Conservation (phyloP, 805 yeast species). For the Peterozyma toletana region DNA sequence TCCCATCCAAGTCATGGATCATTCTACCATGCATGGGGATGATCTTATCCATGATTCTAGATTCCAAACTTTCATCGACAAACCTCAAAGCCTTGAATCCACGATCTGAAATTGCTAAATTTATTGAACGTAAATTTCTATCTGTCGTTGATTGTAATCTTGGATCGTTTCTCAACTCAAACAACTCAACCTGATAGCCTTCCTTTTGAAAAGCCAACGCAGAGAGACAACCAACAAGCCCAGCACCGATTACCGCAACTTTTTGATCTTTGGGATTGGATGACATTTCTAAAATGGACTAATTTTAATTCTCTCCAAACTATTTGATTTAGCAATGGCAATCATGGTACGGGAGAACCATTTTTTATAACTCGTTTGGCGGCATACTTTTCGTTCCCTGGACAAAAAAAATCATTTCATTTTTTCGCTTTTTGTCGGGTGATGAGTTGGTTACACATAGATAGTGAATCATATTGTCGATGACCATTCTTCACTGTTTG, state of each 20-base stretch:
- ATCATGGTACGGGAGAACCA: not conserved
- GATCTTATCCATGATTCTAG: conserved; percentile 46
- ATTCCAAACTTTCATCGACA: conserved; percentile 54
- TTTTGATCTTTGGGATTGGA: conserved; percentile 12
- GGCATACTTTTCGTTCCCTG: no score
- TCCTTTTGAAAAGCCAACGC: conserved; percentile 72
- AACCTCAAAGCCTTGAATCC: conserved; percentile 66
- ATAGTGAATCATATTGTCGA: no score
- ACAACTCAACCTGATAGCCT: conserved; percentile 67
- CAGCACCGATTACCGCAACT: conserved; percentile 78
- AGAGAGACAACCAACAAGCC: conserved; percentile 80
- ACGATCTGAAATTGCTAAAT: conserved; percentile 80
- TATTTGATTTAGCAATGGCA: not conserved
- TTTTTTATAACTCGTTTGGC: not conserved
- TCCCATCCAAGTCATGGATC: conserved; percentile 70
- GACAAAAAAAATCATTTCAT: no score
- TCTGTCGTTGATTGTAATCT: conserved; percentile 26
- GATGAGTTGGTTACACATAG: no score
- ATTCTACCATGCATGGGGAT: conserved; percentile 88
- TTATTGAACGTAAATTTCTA: conserved; percentile 59
- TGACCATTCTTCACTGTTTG: no score
- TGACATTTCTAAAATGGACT: not conserved
- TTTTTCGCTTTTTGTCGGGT: no score
- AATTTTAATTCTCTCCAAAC: not conserved
- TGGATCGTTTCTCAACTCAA: conserved; percentile 69